Evolutionary conservation across 768 basidiomycete species (phyloP), one percentile per base, ranked within the genome.

Genomic region (Russula virescens): DNA sequence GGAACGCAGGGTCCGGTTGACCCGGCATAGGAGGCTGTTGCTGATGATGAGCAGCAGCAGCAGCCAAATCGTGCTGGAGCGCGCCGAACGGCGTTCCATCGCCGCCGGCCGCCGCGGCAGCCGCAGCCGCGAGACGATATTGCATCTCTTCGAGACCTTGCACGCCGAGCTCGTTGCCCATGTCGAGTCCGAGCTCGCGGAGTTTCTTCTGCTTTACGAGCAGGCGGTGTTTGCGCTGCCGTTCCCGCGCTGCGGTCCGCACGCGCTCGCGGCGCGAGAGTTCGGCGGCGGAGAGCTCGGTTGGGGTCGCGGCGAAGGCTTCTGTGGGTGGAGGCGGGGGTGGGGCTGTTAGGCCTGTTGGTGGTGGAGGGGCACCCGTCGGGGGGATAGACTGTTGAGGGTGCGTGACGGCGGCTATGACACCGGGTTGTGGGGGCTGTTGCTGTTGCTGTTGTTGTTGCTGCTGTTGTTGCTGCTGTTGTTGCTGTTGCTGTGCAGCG

Each of bases 201-300:
- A 90, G 83, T 71, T 92, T 90, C 64, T 84, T 79, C 71, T 87
- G 84, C 74, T 91, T 92, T 58, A 91, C 84, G 38, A 88, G 77
- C 65, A 79, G 80, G 48, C 91, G 86, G 73, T 93, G 91, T 68
- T 92, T 93, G 50, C 90, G 77, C 68, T 93, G 91, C 63, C 91
- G 79, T 70, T 92, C 89, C 46, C 91, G 77, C 4, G 91, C 91
- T 0, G 88, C 86, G 4, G 86, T 81, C 16, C 89, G 81, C 58
- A 92, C 83, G 60, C 86, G 78, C 66, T 92, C 89, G 54, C 85
- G 77, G 61, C 88, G 81, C 3, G 80, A 78, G 38, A 79, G 68
- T 70, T 93, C 91, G 56, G 90, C 90, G 1, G 82, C 80, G 3
- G 82, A 79, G 53, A 87, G 72, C 53, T 77, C 73, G 67, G 69